These are phyloP conservation scores for Talaromyces liani DNA, from an alignment of 495 filamentous ascomycete species.

Conservation along the genomic window DNA sequence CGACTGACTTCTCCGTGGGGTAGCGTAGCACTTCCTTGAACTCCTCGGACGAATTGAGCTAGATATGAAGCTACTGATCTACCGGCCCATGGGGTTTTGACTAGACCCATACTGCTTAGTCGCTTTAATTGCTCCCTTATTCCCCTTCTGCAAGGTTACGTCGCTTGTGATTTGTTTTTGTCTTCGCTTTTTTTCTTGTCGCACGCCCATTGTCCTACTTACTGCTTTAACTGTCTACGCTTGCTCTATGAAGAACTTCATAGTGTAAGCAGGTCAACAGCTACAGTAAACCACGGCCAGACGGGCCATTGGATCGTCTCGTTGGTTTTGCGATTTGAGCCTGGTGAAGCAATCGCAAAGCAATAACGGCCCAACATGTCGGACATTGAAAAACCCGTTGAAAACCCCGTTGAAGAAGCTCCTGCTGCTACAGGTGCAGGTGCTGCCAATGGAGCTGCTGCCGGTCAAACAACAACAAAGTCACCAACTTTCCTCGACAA, in stretches of 20 bases:
- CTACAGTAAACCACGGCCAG: not conserved
- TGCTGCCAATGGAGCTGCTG: not conserved
- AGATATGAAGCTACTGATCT: conserved; percentile 5
- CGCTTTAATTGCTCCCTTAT: conserved; percentile 2
- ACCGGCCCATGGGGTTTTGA: not conserved
- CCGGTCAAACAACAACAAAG: not conserved
- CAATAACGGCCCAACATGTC: not conserved
- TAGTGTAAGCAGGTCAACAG: not conserved
- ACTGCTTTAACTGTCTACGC: not conserved
- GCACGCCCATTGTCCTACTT: not conserved
- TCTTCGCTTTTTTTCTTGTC: not conserved
- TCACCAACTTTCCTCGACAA: conserved; percentile 8
- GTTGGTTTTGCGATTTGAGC: not conserved
- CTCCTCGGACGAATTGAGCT: conserved; percentile 1
- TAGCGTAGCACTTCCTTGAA: not conserved
- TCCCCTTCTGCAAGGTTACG: not conserved
- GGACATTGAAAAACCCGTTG: conserved; percentile 2
- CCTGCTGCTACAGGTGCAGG: not conserved
- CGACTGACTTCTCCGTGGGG: conserved; percentile 2
- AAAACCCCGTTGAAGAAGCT: conserved; percentile 1
- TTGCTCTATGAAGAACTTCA: conserved; percentile 1
- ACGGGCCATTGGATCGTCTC: conserved; percentile 2
- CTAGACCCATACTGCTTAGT: not conserved
- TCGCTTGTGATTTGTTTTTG: not conserved
- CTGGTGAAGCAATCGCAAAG: not conserved